Base-by-base conservation (phyloP, 2,329 filamentous ascomycete genomes). In the Rutstroemia sp. region DNA sequence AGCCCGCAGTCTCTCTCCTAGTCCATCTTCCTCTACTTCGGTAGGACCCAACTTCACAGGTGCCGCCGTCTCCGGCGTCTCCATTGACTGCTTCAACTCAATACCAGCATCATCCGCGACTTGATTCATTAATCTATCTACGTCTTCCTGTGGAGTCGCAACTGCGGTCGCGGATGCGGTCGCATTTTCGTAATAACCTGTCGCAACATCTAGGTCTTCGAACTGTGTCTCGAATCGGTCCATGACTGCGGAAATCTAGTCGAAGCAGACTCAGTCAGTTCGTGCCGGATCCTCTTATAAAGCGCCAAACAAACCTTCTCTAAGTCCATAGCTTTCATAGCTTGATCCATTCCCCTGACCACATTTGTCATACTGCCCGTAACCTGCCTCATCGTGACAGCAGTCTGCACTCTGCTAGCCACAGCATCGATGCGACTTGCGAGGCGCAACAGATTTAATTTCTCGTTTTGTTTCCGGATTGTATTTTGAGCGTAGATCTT, bases 71-170 rank as follows among this genome's bases (percentile, higher is more conserved):
- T 77, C 79, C 12, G 70, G 79, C 12, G 74, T 74, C 56, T 76
- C 76, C 72, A 95, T 83, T 73, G 94, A 88, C 69, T 87, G 81
- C 63, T 83, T 83, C 39, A 95, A 76, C 72, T 94, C 88, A 52
- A 96, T 82, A 54, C 91, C 91, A 9, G 88, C 89, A 71, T 95
- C 90, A 70, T 95, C 91, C 60, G 90, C 90, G 45, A 94, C 82
- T 73, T 95, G 88, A 61, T 83, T 86, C 73, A 95, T 87, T 60
- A 95, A 74, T 63, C 89, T 84, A 71, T 95, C 90, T 2, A 95
- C 89, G 63, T 92, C 89, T 64, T 95, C 90, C 69, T 95, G 82
- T 73, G 75, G 88, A 74, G 75, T 92, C 71, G 77, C 88, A 69
- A 75, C 86, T 66, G 72, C 88, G 70, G 90, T 95, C 39, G 87